Evolutionary conservation across 2,329 filamentous ascomycete species (phyloP).

Genomic region (Ophiostoma sp.): DNA sequence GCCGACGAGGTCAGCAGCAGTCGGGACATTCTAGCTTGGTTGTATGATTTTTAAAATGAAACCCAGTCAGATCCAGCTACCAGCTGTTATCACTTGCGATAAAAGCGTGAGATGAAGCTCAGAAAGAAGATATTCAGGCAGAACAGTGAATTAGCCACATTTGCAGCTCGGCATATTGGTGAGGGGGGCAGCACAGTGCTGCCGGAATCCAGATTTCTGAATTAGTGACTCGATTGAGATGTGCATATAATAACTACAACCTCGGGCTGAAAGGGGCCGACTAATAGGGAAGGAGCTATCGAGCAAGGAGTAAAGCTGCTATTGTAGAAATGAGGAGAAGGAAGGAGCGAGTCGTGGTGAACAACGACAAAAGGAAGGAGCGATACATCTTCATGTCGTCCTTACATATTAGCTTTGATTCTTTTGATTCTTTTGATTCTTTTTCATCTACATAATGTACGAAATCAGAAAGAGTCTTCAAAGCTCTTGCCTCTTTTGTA

Average conservation of each 20-base stretch:
- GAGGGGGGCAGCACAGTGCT: neutral
- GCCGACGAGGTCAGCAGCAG: neutral
- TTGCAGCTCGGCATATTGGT: neutral
- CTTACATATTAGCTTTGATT: too few species aligned
- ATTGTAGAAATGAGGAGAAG: neutral
- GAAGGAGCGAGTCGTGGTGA: neutral
- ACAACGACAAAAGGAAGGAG: neutral
- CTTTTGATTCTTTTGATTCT: too few species aligned
- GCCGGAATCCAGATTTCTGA: neutral
- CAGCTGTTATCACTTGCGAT: neutral
- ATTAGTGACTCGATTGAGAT: neutral
- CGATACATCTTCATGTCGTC: neutral
- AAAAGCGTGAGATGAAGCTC: neutral
- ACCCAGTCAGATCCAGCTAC: neutral
- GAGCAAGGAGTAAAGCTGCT: neutral
- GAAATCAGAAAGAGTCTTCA: neutral
- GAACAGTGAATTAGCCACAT: neutral
- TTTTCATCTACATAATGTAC: too few species aligned
- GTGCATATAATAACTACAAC: neutral
- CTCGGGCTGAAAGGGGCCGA: neutral
- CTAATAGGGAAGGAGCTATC: neutral
- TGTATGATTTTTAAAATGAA: neutral
- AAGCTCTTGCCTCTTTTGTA: neutral
- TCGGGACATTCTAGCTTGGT: neutral
- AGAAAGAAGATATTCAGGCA: neutral